Evolutionary conservation across 225 moss, liverwort and hornwort genomes (phyloP).

Genomic region (Polytrichum commune): DNA sequence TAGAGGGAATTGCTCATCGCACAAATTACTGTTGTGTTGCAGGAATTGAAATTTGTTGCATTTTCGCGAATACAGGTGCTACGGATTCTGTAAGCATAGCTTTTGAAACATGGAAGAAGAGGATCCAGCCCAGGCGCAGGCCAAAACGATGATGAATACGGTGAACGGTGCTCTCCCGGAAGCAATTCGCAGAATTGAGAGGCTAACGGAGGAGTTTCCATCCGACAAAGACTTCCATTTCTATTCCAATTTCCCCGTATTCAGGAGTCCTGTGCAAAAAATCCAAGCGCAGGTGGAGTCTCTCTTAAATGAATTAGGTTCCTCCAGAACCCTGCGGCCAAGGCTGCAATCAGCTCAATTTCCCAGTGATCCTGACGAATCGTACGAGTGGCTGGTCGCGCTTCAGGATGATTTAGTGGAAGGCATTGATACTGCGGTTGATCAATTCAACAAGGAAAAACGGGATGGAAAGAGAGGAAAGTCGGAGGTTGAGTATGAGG

Average conservation of each 20-base stretch:
- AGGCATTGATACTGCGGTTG: conserved; percentile 71
- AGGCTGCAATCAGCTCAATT: conserved; percentile 24
- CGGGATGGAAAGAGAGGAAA: conserved; percentile 38
- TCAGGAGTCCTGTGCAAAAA: conserved; percentile 53
- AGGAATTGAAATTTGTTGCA: too few relatives aligned
- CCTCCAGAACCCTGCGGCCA: conserved; percentile 38
- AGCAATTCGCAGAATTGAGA: conserved; percentile 41
- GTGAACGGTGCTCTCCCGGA: conserved; percentile 51
- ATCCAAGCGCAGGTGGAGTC: conserved; percentile 45
- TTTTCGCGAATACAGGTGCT: background rate
- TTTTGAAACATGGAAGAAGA: conserved; percentile 15
- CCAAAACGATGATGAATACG: conserved; percentile 35
- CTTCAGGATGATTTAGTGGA: conserved; percentile 87
- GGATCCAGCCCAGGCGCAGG: conserved; percentile 30
- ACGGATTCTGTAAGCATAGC: background rate
- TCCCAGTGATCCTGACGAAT: conserved; percentile 70
- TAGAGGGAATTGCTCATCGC: too few relatives aligned
- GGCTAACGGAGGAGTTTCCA: conserved; percentile 46
- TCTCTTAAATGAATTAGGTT: conserved; percentile 57
- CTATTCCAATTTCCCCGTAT: conserved; percentile 75
- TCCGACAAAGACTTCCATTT: conserved; percentile 82
- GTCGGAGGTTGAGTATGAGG: conserved; percentile 10
- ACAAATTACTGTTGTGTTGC: too few relatives aligned
- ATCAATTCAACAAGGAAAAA: conserved; percentile 55
- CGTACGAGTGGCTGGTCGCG: conserved; percentile 86